Percentiles rank a stretch among this genome's conserved stretches.
phyloP scores from a whole-genome alignment of 192 early-diverging fungal genomes.

The Rhizoclosmatium sp. region DNA sequence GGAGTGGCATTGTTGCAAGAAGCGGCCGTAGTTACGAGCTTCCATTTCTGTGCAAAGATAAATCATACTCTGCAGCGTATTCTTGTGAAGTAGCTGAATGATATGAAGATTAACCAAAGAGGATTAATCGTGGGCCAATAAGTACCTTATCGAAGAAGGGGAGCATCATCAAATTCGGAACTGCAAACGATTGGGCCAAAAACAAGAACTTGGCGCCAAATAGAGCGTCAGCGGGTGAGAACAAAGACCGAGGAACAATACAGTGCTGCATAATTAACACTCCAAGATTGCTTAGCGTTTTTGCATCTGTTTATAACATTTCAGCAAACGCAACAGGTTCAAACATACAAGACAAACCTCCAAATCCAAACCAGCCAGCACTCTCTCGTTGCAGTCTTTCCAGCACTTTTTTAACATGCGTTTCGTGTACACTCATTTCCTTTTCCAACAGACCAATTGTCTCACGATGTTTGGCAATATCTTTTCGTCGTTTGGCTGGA shows the following conservation, averaged over 20 bases:
- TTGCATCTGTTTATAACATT: background rate
- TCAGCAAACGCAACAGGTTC: background rate
- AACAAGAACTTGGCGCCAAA: slow-evolving; percentile 79
- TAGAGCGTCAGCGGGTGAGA: slow-evolving; percentile 74
- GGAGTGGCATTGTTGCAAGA: slow-evolving; percentile 65
- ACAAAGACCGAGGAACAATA: slow-evolving; percentile 70
- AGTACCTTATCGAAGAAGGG: slow-evolving; percentile 73
- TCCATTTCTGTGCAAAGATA: slow-evolving; percentile 76
- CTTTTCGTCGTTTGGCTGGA: slow-evolving; percentile 43
- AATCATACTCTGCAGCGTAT: slow-evolving; percentile 59
- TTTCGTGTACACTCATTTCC: slow-evolving; percentile 51
- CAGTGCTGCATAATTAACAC: slow-evolving; percentile 72
- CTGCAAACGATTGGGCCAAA: slow-evolving; percentile 74
- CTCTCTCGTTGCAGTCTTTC: slow-evolving; percentile 43
- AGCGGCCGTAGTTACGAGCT: slow-evolving; percentile 74
- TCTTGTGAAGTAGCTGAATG: slow-evolving; percentile 45
- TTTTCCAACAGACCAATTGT: slow-evolving; percentile 42
- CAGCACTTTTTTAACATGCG: slow-evolving; percentile 45
- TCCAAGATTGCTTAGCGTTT: slow-evolving; percentile 28
- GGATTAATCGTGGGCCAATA: background rate
- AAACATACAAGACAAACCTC: slow-evolving; percentile 35
- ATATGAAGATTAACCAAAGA: background rate
- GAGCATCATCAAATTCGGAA: slow-evolving; percentile 73
- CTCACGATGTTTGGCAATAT: slow-evolving; percentile 26
- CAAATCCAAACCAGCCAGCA: slow-evolving; percentile 44